Evolutionary conservation across 345 rosid species (phyloP), one percentile per base, ranked within the genome.

Genomic region (Mangifera indica): DNA sequence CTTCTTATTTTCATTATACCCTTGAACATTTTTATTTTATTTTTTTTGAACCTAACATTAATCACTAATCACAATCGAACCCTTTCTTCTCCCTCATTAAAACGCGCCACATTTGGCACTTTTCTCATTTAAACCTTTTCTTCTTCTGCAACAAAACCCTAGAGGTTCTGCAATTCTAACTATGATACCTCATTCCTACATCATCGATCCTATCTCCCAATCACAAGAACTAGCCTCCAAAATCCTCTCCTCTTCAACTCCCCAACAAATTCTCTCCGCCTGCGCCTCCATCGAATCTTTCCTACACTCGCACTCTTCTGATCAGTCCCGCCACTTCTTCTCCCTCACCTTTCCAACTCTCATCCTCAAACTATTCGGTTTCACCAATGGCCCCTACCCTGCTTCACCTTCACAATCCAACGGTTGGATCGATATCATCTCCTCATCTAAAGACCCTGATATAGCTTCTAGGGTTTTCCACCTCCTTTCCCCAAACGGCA

Each of bases 261-360:
- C 90, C 18, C 46, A 89, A 6, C 82, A 84, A 75, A 88, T 93
- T 78, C 54, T 86, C 78, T 79, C 91, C 67, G 84, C 87, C 67
- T 88, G 91, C 77, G 75, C 84, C 77, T 80, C 89, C 80, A 74
- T 87, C 65, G 88, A 85, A 62, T 76, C 90, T 70, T 91, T 88
- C 81, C 78, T 89, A 4, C 91, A 72, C 73, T 85, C 90, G 4
- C 88, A 82, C 70, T 70, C 91, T 11, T 88, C 97, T 44, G 97
- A 93, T 73, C 96, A 93, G 18, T 88, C 83, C 69, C 98, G 98
- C 65, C 93, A 89, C 79, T 93, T 93, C 91, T 93, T 88, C 87
- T 93, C 94, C 75, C 52, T 88, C 71, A 73, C 98, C 66, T 93
- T 93, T 77, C 97, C 98, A 7, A 59, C 82, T 51, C 81, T 93